These are phyloP conservation scores for Strigomonas culicis DNA, from an alignment of 208 protist species.

Conservation along the genomic window DNA sequence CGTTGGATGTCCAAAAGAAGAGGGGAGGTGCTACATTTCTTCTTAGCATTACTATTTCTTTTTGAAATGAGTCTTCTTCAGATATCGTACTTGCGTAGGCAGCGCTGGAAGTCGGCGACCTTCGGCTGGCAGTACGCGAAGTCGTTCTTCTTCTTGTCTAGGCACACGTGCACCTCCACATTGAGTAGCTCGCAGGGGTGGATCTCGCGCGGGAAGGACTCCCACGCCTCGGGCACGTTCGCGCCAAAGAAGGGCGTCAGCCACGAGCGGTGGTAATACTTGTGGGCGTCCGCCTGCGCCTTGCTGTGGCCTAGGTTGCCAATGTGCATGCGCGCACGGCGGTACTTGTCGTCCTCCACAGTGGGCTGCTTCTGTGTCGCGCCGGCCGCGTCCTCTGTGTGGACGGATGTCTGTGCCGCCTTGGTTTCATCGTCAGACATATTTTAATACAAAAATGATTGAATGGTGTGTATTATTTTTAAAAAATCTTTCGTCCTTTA, in stretches of 20 bases:
- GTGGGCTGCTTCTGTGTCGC: no score
- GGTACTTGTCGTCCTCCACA: neutral
- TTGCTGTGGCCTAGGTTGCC: neutral
- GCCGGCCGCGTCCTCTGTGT: no score
- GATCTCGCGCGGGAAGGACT: neutral
- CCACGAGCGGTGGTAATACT: neutral
- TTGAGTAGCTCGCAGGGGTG: neutral
- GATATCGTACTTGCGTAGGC: no score
- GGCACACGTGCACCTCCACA: slow-evolving; percentile 1
- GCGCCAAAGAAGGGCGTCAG: slow-evolving; percentile 4
- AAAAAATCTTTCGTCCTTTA: no score
- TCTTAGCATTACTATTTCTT: slow-evolving; percentile 4
- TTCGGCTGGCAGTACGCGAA: neutral
- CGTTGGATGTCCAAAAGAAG: neutral
- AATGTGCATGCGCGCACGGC: slow-evolving; percentile 1
- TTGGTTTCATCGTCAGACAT: neutral
- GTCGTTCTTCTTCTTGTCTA: slow-evolving; percentile 1
- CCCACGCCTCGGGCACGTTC: neutral
- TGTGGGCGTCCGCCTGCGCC: neutral
- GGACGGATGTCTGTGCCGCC: no score
- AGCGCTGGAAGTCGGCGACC: neutral
- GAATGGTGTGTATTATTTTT: neutral
- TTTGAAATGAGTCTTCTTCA: neutral
- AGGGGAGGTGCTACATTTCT: neutral
- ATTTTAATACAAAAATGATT: slow-evolving; percentile 1